These are phyloP conservation scores for Lactifluus echinatus DNA, from an alignment of 768 basidiomycete genomes.

Conservation along the genomic window DNA sequence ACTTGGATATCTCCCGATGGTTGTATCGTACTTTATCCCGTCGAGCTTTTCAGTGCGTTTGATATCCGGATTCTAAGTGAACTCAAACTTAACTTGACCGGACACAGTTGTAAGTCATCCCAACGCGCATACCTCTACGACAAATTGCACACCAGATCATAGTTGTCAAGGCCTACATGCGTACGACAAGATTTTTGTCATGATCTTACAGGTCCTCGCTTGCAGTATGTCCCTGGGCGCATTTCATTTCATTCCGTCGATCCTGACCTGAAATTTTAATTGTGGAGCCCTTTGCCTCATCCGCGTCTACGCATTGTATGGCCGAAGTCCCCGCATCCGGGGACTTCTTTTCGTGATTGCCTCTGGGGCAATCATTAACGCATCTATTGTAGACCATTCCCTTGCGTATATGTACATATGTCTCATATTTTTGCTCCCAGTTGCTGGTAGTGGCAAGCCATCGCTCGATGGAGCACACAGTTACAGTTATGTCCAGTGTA, in stretches of 20 bases:
- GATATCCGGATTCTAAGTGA: background rate
- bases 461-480: background rate
- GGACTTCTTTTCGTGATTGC: background rate
- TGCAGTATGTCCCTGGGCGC: background rate
- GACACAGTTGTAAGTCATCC: background rate
- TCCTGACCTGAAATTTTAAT: too few species aligned
- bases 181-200: background rate
- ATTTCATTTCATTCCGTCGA: background rate
- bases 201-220: background rate
- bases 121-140: background rate
- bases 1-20: slow-evolving; percentile 27
- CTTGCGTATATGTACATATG: too few species aligned
- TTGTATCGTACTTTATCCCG: slow-evolving; percentile 19
- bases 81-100: background rate
- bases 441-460: background rate
- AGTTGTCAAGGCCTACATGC: background rate
- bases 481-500: background rate
- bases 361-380: background rate
- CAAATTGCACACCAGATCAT: background rate
- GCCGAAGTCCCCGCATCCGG: background rate
- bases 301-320: slow-evolving; percentile 7
- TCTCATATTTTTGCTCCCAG: background rate
- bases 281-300: background rate
- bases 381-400: too few species aligned
- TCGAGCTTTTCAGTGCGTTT: background rate